A percentile compares a stretch with the other conserved stretches of the same genome.
Conservation (phyloP, 257 asterid genomes). For the Paraleonurus japonicus region DNA sequence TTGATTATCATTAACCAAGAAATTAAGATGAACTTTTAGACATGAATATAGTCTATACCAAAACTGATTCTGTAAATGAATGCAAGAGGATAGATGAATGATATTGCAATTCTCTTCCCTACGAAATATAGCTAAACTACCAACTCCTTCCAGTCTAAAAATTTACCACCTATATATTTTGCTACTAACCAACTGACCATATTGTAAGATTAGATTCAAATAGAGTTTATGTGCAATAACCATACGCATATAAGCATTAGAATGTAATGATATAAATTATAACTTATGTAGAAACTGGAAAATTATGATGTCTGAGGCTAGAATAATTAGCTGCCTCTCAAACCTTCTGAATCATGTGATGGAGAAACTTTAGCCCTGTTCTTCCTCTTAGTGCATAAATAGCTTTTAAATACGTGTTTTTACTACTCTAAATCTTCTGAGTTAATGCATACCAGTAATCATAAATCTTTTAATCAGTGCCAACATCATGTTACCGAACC, state of each 20-base stretch:
- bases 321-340: neutral
- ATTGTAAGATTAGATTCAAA: neutral
- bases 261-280: neutral
- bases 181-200: neutral
- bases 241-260: neutral
- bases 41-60: neutral
- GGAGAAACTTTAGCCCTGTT: neutral
- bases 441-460: neutral
- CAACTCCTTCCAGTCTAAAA: neutral
- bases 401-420: neutral
- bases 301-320: neutral
- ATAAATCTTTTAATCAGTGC: neutral
- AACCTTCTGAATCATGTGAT: neutral
- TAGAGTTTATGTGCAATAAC: neutral
- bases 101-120: neutral
- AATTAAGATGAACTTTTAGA: conserved; percentile 5
- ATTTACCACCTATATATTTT: neutral
- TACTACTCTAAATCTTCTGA: neutral
- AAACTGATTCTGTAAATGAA: neutral
- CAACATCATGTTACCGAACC: neutral
- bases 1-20: conserved; percentile 12
- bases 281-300: neutral
- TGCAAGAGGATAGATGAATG: neutral
- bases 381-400: neutral
- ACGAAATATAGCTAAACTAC: neutral